phyloP scores from a whole-genome alignment of 768 basidiomycete genomes.

The Multifurca ochricompacta region DNA sequence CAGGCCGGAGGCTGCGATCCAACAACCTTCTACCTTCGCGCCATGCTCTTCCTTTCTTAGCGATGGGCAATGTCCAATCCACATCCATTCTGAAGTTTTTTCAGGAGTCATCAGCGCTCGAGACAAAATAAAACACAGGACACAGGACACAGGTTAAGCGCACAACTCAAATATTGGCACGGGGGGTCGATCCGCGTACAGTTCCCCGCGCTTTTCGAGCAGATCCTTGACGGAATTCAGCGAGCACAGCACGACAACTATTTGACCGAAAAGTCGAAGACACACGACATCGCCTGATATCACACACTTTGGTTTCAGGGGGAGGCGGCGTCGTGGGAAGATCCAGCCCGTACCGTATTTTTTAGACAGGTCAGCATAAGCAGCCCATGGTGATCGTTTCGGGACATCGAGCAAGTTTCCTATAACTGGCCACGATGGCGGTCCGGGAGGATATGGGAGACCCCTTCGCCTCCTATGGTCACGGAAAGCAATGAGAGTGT shows the following conservation, averaged over 20 bases:
- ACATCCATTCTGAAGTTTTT: background rate
- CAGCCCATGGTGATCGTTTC: background rate
- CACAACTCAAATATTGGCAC: conserved; percentile 1
- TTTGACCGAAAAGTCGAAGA: conserved; percentile 1
- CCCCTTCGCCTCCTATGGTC: background rate
- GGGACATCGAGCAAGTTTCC: conserved; percentile 14
- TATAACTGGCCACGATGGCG: background rate
- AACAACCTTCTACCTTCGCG: background rate
- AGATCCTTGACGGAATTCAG: conserved; percentile 1
- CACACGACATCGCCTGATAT: conserved; percentile 10
- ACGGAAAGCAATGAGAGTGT: background rate
- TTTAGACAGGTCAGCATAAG: background rate
- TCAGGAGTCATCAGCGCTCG: background rate
- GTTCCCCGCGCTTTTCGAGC: conserved; percentile 5
- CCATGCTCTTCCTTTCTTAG: background rate
- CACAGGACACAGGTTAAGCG: background rate
- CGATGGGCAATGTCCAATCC: background rate
- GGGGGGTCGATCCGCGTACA: conserved; percentile 4
- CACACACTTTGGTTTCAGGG: background rate
- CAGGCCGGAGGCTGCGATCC: conserved; percentile 3
- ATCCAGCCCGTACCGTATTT: conserved; percentile 3
- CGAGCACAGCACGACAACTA: background rate
- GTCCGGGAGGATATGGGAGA: conserved; percentile 4
- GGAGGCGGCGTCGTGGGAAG: background rate
- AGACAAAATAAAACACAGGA: background rate